Evolutionary conservation across 805 yeast species (phyloP), one percentile per base, ranked within the genome.

Genomic region (Hanseniaspora mollemarum): DNA sequence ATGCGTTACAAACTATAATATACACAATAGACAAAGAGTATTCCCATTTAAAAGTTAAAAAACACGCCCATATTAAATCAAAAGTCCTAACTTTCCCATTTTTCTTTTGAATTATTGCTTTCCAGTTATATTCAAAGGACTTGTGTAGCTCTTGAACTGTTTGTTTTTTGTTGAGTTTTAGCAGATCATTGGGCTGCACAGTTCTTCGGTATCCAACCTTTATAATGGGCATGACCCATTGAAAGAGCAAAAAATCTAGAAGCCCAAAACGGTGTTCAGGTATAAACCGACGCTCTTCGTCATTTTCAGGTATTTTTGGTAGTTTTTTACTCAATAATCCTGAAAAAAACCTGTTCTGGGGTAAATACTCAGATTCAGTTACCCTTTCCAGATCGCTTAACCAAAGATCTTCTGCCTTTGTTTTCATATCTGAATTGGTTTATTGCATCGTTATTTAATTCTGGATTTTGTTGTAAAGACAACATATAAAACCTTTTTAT

Each of bases 131-230:
- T 38, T 57, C 58, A 50, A 73, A 73, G 32, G 46, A 53, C 1
- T 51, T 54, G 42, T 65, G 65, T 53, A 70, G 59, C 24, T 55
- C 51, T 21, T 71, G 70, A 25, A 69, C 59, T 8, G 59, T 56
- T 60, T 65, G 60, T n/a, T 64, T 62, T 1, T 67, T 66, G 10
- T 68, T 67, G 15, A 73, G 54, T 15, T 54, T 51, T 52, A 54
- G 79, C 57, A 80, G 58, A 61, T 81, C 86, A 32, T 71, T 70
- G 0, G 77, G 73, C 18, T 71, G 70, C 35, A 81, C 60, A 1
- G 83, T 80, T 58, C 86, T 68, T 60, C 74, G 76, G 61, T 80
- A 80, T 2, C 87, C 86, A 12, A 72, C 71, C 9, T 60, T 61
- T 71, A 81, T 63, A 40, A 81, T 54, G 0, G 84, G 83, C 28